These are phyloP conservation scores for Bacidia gigantensis DNA, from an alignment of 495 filamentous ascomycete genomes.

Conservation along the genomic window DNA sequence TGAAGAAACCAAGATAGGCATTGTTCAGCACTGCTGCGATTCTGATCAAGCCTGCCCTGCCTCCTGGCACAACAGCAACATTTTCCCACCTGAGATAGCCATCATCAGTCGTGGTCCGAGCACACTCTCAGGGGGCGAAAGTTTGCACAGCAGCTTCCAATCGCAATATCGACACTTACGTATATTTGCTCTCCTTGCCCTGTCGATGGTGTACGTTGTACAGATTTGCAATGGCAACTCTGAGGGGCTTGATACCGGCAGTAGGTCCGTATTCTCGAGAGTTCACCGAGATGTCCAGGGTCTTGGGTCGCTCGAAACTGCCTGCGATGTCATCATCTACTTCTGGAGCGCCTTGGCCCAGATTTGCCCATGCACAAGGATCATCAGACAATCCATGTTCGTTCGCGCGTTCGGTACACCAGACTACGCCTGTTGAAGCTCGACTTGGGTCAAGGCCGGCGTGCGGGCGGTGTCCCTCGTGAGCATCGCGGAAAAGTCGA, in stretches of 20 bases:
- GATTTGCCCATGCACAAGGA: constrained; percentile 75
- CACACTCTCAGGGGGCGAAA: too few species aligned
- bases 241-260: constrained; percentile 79
- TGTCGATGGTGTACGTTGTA: constrained; percentile 89
- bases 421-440: constrained; percentile 71
- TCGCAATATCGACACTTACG: constrained; percentile 17
- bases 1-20: constrained; percentile 52
- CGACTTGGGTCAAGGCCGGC: constrained; percentile 77
- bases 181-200: constrained; percentile 80
- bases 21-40: constrained; percentile 91
- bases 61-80: constrained; percentile 94
- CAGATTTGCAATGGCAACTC: constrained; percentile 78
- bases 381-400: constrained; percentile 74
- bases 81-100: constrained; percentile 57
- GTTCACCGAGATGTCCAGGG: constrained; percentile 59
- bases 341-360: constrained; percentile 90
- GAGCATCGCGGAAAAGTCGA: constrained; percentile 68
- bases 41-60: constrained; percentile 79
- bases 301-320: constrained; percentile 75
- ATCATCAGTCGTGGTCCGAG: too few species aligned
- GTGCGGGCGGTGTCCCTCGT: constrained; percentile 80
- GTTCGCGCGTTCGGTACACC: constrained; percentile 70
- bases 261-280: constrained; percentile 88
- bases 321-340: constrained; percentile 86
- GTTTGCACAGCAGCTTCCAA: neutral